Evolutionary conservation across 2,329 filamentous ascomycete species (phyloP).

Genomic region (Ceratocystis diversiconidia): DNA sequence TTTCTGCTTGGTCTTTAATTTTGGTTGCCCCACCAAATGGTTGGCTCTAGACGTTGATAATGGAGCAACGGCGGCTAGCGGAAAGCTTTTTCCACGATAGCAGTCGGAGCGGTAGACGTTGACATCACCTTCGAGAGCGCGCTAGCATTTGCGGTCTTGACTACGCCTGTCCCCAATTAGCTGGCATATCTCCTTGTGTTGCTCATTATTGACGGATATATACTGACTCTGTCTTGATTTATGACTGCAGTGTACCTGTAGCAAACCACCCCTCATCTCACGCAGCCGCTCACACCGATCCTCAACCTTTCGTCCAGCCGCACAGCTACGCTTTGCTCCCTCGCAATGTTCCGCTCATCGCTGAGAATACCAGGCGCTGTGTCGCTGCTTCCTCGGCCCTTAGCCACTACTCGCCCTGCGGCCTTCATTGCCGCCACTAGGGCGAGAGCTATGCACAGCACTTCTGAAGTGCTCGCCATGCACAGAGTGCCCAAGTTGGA

Average conservation of each 20-base stretch:
- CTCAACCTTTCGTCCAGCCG: not conserved
- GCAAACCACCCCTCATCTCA: not conserved
- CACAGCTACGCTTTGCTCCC: not conserved
- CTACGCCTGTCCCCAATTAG: not conserved
- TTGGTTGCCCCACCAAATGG: constrained; percentile 13
- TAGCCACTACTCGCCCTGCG: constrained; percentile 24
- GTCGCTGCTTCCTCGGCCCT: constrained; percentile 20
- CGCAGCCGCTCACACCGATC: not conserved
- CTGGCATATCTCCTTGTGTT: not conserved
- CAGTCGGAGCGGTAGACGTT: constrained; percentile 5
- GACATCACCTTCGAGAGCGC: not conserved
- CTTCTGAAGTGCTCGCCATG: constrained; percentile 26
- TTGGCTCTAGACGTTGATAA: constrained; percentile 5
- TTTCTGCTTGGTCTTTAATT: not conserved
- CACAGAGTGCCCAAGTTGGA: constrained; percentile 35
- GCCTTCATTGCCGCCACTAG: constrained; percentile 28
- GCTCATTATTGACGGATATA: not conserved
- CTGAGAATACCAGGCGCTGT: constrained; percentile 37
- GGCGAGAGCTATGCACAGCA: constrained; percentile 32
- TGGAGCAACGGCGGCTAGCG: constrained; percentile 11
- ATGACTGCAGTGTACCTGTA: not conserved
- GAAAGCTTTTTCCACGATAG: constrained; percentile 16
- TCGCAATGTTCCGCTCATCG: constrained; percentile 38
- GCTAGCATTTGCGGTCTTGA: not conserved
- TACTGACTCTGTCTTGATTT: not conserved